Evolutionary conservation across 1,284 basidiomycete genomes (phyloP).

Genomic region (Chalciporus sp.): DNA sequence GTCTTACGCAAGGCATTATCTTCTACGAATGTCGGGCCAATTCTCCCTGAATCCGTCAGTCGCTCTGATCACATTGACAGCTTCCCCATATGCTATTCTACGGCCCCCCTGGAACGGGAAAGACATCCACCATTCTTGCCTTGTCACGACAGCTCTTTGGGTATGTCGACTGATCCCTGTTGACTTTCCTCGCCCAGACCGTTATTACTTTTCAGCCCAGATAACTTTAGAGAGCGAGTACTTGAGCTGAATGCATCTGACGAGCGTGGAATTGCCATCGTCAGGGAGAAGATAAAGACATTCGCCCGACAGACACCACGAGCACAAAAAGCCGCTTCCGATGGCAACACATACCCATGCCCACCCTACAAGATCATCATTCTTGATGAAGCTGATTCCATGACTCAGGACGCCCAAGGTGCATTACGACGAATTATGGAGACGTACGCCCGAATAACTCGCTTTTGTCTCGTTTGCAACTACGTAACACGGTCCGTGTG

Average conservation of each 20-base stretch:
- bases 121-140: slow-evolving; percentile 98
- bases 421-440: slow-evolving; percentile 98
- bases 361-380: slow-evolving; percentile 99
- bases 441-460: slow-evolving; percentile 93
- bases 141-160: slow-evolving; percentile 94
- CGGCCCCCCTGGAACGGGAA: slow-evolving; percentile 97
- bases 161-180: slow-evolving; percentile 44
- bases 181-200: not conserved
- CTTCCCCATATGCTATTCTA: slow-evolving; percentile 99
- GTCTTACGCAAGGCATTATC: slow-evolving; percentile 90
- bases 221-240: slow-evolving; percentile 91
- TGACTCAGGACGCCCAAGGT: slow-evolving; percentile 99
- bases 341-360: slow-evolving; percentile 88
- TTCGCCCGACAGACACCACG: slow-evolving; percentile 96
- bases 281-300: slow-evolving; percentile 98
- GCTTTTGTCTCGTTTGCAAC: slow-evolving; percentile 99
- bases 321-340: slow-evolving; percentile 71
- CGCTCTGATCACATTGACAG: slow-evolving; percentile 46
- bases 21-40: slow-evolving; percentile 80
- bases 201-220: slow-evolving; percentile 64
- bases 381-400: slow-evolving; percentile 98
- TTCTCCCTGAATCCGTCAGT: not conserved
- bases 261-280: slow-evolving; percentile 95
- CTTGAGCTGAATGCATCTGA: slow-evolving; percentile 99
- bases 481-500: slow-evolving; percentile 89